Evolutionary conservation across 2,329 filamentous ascomycete species (phyloP).

Genomic region (Sclerotiophoma versabilis): DNA sequence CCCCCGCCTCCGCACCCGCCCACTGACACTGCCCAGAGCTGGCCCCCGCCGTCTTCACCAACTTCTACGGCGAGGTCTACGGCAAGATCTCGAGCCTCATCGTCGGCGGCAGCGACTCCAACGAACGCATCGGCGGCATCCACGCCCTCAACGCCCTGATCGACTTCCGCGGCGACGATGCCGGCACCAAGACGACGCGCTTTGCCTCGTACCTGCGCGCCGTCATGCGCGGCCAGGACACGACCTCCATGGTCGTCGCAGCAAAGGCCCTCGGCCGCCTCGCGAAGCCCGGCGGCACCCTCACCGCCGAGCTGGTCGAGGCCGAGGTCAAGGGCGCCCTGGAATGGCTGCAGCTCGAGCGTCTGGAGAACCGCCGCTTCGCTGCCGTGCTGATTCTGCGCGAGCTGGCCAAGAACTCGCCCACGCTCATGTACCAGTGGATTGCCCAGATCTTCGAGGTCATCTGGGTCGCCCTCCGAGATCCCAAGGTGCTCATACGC

Average conservation of each 20-base stretch:
- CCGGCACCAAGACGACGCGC: conserved; percentile 89
- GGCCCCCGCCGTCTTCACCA: conserved; percentile 77
- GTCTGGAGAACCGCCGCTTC: conserved; percentile 91
- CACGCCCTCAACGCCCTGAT: conserved; percentile 91
- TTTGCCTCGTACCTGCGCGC: conserved; percentile 91
- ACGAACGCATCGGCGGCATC: conserved; percentile 89
- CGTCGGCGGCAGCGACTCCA: conserved; percentile 82
- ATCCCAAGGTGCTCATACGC: conserved; percentile 88
- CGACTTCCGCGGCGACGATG: conserved; percentile 95
- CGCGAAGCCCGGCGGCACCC: conserved; percentile 87
- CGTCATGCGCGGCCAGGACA: conserved; percentile 89
- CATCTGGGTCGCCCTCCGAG: conserved; percentile 92
- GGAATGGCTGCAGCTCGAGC: conserved; percentile 95
- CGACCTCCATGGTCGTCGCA: conserved; percentile 86
- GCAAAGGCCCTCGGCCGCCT: conserved; percentile 88
- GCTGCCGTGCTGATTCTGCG: conserved; percentile 90
- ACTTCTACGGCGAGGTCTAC: conserved; percentile 72
- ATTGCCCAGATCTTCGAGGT: conserved; percentile 95
- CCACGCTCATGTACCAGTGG: conserved; percentile 93
- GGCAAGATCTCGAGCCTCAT: conserved; percentile 75
- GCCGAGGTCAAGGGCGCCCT: conserved; percentile 95
- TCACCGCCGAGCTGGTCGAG: conserved; percentile 95
- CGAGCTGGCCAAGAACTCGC: conserved; percentile 90
- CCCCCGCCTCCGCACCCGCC: conserved; percentile 18
- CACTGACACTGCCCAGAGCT: conserved; percentile 66